A percentile compares a stretch with the other conserved stretches of the same genome.
Evolutionary conservation across 176 grass and related monocot genomes (phyloP).

Genomic region (Rhynchospora tenuis): DNA sequence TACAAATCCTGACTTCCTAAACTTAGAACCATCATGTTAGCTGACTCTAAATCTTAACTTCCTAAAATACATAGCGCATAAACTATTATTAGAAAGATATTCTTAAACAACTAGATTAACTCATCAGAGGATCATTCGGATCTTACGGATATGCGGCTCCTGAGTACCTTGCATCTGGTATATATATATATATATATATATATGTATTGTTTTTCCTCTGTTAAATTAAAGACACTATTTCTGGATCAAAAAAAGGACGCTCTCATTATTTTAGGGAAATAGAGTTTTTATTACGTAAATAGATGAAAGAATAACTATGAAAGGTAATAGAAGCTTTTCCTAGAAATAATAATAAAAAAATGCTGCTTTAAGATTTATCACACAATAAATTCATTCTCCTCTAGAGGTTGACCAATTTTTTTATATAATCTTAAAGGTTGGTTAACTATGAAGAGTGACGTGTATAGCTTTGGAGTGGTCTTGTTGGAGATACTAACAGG

Average conservation of each 20-base stretch:
- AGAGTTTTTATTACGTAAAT: neutral
- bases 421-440: slow-evolving; percentile 34
- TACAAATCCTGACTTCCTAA: too few species aligned
- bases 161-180: slow-evolving; percentile 81
- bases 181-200: too few species aligned
- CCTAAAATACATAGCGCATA: too few species aligned
- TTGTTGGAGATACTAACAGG: slow-evolving; percentile 79
- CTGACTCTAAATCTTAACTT: too few species aligned
- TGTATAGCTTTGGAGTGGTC: slow-evolving; percentile 87
- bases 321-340: neutral
- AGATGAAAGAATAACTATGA: neutral
- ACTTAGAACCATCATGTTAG: too few species aligned
- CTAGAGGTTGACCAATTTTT: neutral
- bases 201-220: neutral
- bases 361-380: too few species aligned
- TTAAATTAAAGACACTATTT: too few species aligned
- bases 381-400: too few species aligned
- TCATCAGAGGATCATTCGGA: slow-evolving; percentile 66
- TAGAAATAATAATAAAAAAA: too few species aligned
- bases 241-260: neutral
- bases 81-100: too few species aligned
- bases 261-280: neutral
- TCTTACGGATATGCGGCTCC: slow-evolving; percentile 82
- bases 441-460: slow-evolving; percentile 64
- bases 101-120: too few species aligned